phyloP scores from a whole-genome alignment of 495 filamentous ascomycete genomes.

The Letharia lupina region DNA sequence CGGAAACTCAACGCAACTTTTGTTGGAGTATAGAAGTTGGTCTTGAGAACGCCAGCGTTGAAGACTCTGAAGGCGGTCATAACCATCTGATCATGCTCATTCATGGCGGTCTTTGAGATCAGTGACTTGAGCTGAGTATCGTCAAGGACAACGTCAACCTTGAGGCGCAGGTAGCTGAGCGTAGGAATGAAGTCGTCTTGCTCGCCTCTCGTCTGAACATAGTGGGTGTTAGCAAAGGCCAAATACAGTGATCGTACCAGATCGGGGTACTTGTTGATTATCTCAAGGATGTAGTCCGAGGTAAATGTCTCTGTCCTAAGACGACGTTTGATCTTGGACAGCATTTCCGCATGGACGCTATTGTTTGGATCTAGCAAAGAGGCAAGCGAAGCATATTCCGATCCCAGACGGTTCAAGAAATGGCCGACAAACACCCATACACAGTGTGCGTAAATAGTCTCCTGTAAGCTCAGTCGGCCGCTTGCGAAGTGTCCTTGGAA shows the following conservation, averaged over 20 bases:
- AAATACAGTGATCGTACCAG: conserved; percentile 84
- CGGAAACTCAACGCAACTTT: conserved; percentile 98
- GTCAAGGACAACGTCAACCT: conserved; percentile 67
- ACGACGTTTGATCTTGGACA: conserved; percentile 92
- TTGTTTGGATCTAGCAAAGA: conserved; percentile 75
- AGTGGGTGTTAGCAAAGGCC: conserved; percentile 83
- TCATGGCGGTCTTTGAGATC: conserved; percentile 71
- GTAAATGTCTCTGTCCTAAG: conserved; percentile 96
- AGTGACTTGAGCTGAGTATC: conserved; percentile 68
- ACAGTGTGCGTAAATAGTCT: conserved; percentile 94
- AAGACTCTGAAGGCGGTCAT: conserved; percentile 96
- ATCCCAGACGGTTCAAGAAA: conserved; percentile 89
- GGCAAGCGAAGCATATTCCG: conserved; percentile 80
- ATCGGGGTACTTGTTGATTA: conserved; percentile 84
- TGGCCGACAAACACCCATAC: conserved; percentile 96
- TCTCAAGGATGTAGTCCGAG: conserved; percentile 93
- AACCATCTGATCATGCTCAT: conserved; percentile 97
- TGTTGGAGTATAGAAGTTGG: conserved; percentile 98
- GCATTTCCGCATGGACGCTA: conserved; percentile 76
- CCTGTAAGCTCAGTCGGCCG: conserved; percentile 86
- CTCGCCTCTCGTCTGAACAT: conserved; percentile 69
- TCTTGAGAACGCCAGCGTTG: conserved; percentile 85
- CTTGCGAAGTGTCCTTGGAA: conserved; percentile 81
- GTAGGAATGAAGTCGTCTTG: conserved; percentile 75
- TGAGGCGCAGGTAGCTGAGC: conserved; percentile 64